phyloP scores from a whole-genome alignment of 169 alveolate genomes.

The Eimeria praecox region DNA sequence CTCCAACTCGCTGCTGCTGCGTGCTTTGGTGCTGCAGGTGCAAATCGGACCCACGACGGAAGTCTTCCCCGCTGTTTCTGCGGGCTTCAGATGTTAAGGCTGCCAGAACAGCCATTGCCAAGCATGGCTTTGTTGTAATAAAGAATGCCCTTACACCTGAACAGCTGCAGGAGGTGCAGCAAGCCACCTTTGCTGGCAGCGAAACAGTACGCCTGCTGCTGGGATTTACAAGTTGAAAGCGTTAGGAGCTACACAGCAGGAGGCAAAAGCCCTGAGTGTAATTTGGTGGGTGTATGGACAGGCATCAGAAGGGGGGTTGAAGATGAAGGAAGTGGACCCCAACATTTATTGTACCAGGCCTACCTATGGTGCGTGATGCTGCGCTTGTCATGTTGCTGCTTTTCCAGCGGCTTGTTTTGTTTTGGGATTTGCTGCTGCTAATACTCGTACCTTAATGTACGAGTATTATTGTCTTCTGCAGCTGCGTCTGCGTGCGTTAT shows the following conservation, averaged over 20 bases:
- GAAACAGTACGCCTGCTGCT: constrained; percentile 14
- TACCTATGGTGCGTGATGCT: constrained; percentile 49
- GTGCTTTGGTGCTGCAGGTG: constrained; percentile 39
- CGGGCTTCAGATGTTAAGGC: constrained; percentile 64
- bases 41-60: background rate
- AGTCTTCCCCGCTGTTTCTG: constrained; percentile 14
- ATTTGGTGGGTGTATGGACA: background rate
- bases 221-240: background rate
- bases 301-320: constrained; percentile 68
- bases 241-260: background rate
- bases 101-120: background rate
- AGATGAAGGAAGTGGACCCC: constrained; percentile 73
- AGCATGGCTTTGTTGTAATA: constrained; percentile 34
- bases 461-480: background rate
- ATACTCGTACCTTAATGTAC: no score
- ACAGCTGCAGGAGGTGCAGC: constrained; percentile 58
- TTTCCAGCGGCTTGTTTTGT: background rate
- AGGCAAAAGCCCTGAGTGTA: background rate
- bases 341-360: constrained; percentile 77
- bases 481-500: constrained; percentile 9
- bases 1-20: background rate
- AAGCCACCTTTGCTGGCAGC: constrained; percentile 59
- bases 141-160: constrained; percentile 38
- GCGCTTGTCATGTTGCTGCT: background rate
- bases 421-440: background rate